phyloP scores from a whole-genome alignment of 371 early-diverging fungal genomes.

The Umbelopsis sp. region DNA sequence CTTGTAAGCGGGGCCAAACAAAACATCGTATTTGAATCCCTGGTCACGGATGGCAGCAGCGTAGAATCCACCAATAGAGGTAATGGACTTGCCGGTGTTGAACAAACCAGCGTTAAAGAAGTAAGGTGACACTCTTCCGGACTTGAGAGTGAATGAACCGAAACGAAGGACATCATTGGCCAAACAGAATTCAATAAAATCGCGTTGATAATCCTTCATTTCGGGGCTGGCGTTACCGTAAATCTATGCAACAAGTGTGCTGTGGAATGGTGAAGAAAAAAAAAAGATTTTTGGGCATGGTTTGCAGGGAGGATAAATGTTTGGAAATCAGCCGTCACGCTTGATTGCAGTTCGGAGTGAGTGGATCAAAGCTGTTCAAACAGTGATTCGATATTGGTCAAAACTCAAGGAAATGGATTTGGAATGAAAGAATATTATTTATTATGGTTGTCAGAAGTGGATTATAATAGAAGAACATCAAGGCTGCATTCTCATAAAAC shows the following conservation, averaged over 20 bases:
- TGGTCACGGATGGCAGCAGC: conserved; percentile 83
- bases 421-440: too few relatives aligned
- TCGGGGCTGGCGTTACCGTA: neutral
- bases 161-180: conserved; percentile 83
- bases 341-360: too few relatives aligned
- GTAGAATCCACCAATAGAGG: conserved; percentile 86
- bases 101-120: conserved; percentile 98
- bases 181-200: conserved; percentile 93
- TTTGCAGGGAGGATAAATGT: neutral
- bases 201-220: conserved; percentile 90
- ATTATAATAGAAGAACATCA: too few relatives aligned
- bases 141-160: conserved; percentile 92
- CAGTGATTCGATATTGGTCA: too few relatives aligned
- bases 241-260: neutral
- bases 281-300: neutral
- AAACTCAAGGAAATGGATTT: too few relatives aligned
- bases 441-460: too few relatives aligned
- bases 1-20: conserved; percentile 99
- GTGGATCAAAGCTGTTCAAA: too few relatives aligned
- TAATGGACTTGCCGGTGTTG: conserved; percentile 84
- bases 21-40: conserved; percentile 75
- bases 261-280: conserved; percentile 6
- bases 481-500: too few relatives aligned
- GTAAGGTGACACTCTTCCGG: conserved; percentile 92
- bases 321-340: neutral